These are phyloP conservation scores for Fusarium sp. DNA, from an alignment of 2,329 filamentous ascomycete species.

Conservation along the genomic window DNA sequence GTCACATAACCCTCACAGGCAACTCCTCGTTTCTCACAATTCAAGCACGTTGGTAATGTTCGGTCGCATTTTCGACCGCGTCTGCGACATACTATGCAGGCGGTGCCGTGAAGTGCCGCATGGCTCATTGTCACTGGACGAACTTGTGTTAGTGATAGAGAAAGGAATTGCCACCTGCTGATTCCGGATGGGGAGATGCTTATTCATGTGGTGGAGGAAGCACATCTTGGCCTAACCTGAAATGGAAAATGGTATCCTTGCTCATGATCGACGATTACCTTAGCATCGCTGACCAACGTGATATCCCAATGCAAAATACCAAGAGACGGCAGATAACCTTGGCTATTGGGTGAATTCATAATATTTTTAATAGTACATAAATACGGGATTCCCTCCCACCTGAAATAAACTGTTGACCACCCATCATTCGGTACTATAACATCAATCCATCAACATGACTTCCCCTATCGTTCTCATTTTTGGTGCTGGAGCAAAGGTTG, in stretches of 20 bases:
- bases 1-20: constrained; percentile 18
- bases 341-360: too few relatives aligned
- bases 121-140: neutral
- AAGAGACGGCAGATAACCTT: too few relatives aligned
- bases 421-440: neutral
- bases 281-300: constrained; percentile 6
- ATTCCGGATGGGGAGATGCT: neutral
- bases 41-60: neutral
- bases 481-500: constrained; percentile 18
- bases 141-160: neutral
- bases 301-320: neutral
- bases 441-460: neutral
- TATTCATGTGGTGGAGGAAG: too few relatives aligned
- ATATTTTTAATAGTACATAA: neutral
- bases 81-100: neutral
- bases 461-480: constrained; percentile 6
- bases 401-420: accelerated
- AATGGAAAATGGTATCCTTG: neutral
- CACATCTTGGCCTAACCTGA: neutral
- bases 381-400: accelerated
- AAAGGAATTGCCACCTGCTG: too few relatives aligned
- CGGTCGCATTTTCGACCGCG: neutral
- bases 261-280: neutral
- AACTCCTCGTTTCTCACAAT: neutral
- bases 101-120: neutral